These are phyloP conservation scores for Lodderomyces theae DNA, from an alignment of 1,139 yeast genomes.

Conservation along the genomic window DNA sequence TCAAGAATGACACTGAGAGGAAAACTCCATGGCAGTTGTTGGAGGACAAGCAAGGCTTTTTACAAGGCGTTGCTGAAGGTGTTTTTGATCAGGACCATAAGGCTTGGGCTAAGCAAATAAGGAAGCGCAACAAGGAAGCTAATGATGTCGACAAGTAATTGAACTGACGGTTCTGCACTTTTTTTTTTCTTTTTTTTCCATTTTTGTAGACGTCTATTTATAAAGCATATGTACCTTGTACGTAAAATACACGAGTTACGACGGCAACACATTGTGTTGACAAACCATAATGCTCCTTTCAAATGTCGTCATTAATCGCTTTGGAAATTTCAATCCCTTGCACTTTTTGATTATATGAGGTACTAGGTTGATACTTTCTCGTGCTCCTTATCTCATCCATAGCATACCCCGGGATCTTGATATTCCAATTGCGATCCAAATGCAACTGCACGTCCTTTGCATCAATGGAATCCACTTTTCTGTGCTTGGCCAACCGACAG, in stretches of 20 bases:
- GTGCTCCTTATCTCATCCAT: constrained; percentile 88
- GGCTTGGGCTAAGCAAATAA: constrained; percentile 49
- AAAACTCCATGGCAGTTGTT: constrained; percentile 62
- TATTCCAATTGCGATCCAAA: constrained; percentile 93
- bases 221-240: too few species aligned
- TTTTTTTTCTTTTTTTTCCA: too few species aligned
- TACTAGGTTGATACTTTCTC: constrained; percentile 77
- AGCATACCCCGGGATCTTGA: constrained; percentile 91
- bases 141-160: constrained; percentile 4
- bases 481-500: constrained; percentile 92
- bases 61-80: constrained; percentile 41
- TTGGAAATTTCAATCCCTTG: constrained; percentile 28
- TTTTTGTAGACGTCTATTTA: too few species aligned
- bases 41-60: constrained; percentile 38
- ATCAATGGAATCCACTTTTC: constrained; percentile 84
- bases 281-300: not conserved
- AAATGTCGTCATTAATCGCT: constrained; percentile 23
- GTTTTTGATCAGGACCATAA: constrained; percentile 42
- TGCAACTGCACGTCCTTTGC: constrained; percentile 90
- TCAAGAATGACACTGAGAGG: constrained; percentile 60
- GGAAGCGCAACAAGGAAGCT: constrained; percentile 21
- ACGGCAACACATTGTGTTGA: not conserved
- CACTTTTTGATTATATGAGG: constrained; percentile 67
- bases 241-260: not conserved
- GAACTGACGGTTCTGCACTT: not conserved